Evolutionary conservation across 306 rosid species (phyloP).

Genomic region (Chamaecrista fasciculata): DNA sequence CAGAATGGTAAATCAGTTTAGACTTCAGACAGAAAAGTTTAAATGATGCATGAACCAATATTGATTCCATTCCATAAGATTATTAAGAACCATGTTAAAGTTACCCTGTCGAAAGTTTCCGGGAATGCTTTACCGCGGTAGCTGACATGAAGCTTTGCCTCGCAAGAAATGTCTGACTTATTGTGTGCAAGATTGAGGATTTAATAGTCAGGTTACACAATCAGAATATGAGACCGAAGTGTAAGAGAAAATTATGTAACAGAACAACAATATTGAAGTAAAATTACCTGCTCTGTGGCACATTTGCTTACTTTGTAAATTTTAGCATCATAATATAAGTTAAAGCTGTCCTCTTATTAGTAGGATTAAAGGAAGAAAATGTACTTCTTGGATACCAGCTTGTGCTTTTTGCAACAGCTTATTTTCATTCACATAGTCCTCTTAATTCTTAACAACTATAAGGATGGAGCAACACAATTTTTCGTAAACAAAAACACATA

Average conservation of each 20-base stretch:
- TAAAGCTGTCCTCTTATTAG: conserved; percentile 96
- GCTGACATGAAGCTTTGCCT: too few species aligned
- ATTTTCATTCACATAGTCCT: too few species aligned
- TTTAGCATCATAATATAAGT: conserved; percentile 82
- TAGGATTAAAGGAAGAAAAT: conserved; percentile 98
- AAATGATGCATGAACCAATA: too few species aligned
- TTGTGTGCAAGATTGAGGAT: conserved; percentile 90
- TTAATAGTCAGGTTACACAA: conserved; percentile 42
- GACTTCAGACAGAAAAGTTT: too few species aligned
- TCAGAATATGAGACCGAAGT: conserved; percentile 24
- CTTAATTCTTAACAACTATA: too few species aligned
- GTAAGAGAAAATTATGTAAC: not conserved
- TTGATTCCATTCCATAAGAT: too few species aligned
- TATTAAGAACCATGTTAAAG: too few species aligned
- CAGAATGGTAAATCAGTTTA: too few species aligned
- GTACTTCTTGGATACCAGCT: conserved; percentile 88
- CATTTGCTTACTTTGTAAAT: conserved; percentile 98
- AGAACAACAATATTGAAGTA: not conserved
- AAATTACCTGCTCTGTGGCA: conserved; percentile 93
- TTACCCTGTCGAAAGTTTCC: too few species aligned
- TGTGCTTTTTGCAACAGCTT: conserved; percentile 64
- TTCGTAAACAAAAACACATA: too few species aligned
- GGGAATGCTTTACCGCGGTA: too few species aligned
- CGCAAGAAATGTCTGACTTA: conserved; percentile 73
- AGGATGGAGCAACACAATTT: too few species aligned